Evolutionary conservation across 2,329 filamentous ascomycete genomes (phyloP), one percentile per base, ranked within the genome.

Genomic region (Fusarium heterosporum): DNA sequence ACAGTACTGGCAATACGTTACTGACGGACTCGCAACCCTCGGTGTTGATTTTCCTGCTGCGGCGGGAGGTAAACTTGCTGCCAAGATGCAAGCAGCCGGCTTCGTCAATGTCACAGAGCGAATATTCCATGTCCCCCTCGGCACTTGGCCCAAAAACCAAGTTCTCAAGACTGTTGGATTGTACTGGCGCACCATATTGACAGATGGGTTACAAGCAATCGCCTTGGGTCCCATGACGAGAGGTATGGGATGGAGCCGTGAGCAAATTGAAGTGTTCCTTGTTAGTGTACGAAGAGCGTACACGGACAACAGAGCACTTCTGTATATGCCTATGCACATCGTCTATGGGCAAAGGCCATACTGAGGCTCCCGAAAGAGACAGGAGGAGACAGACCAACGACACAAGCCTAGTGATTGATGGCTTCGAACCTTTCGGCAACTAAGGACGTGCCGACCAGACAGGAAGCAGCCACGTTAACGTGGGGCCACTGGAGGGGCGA

Each of bases 271-370:
- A 64, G 63, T 82, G 13, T 83, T 83, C 61, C 78, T 86, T 16
- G 75, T 83, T 13, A 76, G 81, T 17, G 82, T 85, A 16, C 76
- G 82, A 62, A 82, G 77, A 61, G 82, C 81, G n/a, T 84, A 83
- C 64, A 75, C 77, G 64, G 81, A 83, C 54, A 81, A 80, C 47
- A 70, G 74, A 55, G 76, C 75, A 66, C 79, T 82, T 68, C 77
- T 80, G 78, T 86, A 85, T 64, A 87, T 87, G 85, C 84, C 84
- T 10, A 77, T 86, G 66, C 81, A 85, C 70, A 79, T 87, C 50
- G 77, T 86, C 13, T 86, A 84, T 66, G 85, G 80, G 16, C 85
- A 87, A 73, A 86, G 82, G 72, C 83, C 85, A 32, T 48, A 62
- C 34, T 68, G 61, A 48, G 45, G 39, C 46, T 25, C 29, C 6